Conservation (phyloP, 2,329 filamentous ascomycete genomes). For the Phoma herbarum region DNA sequence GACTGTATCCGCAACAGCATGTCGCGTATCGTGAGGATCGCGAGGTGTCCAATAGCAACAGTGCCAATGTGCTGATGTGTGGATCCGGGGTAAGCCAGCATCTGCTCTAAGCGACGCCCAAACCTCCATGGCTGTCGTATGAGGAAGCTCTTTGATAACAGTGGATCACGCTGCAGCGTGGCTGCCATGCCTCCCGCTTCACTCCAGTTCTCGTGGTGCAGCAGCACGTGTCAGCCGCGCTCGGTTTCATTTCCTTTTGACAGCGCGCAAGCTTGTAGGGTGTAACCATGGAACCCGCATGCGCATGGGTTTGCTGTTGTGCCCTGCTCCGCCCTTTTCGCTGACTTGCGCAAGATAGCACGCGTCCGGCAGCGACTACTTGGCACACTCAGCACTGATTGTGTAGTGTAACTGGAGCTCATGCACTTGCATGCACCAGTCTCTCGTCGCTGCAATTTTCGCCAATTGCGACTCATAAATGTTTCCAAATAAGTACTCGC, state of each 20-base stretch:
- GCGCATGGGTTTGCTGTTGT: constrained; percentile 16
- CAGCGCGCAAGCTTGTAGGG: constrained; percentile 11
- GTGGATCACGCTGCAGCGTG: constrained; percentile 11
- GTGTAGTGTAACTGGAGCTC: constrained; percentile 3
- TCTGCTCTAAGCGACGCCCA: constrained; percentile 11
- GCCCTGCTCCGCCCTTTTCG: constrained; percentile 13
- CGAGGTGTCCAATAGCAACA: constrained; percentile 4
- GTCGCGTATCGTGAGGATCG: constrained; percentile 12
- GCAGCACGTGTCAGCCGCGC: constrained; percentile 13
- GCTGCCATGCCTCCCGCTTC: constrained; percentile 8
- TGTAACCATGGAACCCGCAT: constrained; percentile 10
- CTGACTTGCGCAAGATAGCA: constrained; percentile 6
- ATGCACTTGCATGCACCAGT: neutral
- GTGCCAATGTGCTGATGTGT: constrained; percentile 13
- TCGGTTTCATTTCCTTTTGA: constrained; percentile 6
- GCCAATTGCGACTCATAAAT: neutral
- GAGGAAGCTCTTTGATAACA: constrained; percentile 15
- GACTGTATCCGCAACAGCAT: neutral
- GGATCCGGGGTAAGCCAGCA: constrained; percentile 21
- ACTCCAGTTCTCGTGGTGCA: constrained; percentile 18
- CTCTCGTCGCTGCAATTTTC: neutral
- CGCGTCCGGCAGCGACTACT: neutral
- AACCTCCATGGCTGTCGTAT: neutral
- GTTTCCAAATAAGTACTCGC: neutral
- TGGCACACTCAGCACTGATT: constrained; percentile 3